A percentile compares a stretch with the other conserved stretches of the same genome.
Conservation (phyloP, 768 basidiomycete species). For the Dictyophora rubrovolvata region DNA sequence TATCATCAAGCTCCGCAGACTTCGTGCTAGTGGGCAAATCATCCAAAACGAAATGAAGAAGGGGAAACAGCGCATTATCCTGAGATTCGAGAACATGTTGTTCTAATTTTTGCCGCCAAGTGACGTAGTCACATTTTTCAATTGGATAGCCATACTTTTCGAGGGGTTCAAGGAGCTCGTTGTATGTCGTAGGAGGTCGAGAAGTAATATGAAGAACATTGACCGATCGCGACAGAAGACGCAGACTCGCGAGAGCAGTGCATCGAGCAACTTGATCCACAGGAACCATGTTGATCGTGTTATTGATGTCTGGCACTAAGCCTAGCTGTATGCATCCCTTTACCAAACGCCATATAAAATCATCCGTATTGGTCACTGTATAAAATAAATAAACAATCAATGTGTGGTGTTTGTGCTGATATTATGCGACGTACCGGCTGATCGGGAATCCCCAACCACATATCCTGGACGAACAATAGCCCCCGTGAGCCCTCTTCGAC, state of each 20-base stretch:
- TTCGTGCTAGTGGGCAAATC: constrained; percentile 96
- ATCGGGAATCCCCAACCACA: constrained; percentile 83
- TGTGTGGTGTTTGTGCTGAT: too few species aligned
- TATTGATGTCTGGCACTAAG: constrained; percentile 93
- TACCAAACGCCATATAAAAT: constrained; percentile 96
- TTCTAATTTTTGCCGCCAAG: constrained; percentile 88
- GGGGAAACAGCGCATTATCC: constrained; percentile 94
- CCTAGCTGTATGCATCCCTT: constrained; percentile 99
- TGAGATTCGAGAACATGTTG: constrained; percentile 90
- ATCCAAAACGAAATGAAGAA: constrained; percentile 94
- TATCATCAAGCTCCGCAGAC: constrained; percentile 80
- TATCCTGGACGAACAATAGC: constrained; percentile 92
- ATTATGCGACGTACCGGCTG: constrained; percentile 58
- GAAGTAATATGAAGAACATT: constrained; percentile 81
- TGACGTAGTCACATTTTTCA: constrained; percentile 73
- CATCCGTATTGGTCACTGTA: constrained; percentile 94
- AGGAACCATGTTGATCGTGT: constrained; percentile 96
- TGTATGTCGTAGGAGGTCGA: constrained; percentile 80
- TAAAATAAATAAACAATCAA: not conserved
- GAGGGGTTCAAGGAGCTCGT: constrained; percentile 68
- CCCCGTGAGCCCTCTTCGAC: constrained; percentile 71
- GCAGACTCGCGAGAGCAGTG: constrained; percentile 60
- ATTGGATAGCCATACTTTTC: constrained; percentile 71
- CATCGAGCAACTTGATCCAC: constrained; percentile 92
- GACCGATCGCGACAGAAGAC: constrained; percentile 34